Base-by-base conservation (phyloP, 768 basidiomycete genomes). In the Boletus huronensis region DNA sequence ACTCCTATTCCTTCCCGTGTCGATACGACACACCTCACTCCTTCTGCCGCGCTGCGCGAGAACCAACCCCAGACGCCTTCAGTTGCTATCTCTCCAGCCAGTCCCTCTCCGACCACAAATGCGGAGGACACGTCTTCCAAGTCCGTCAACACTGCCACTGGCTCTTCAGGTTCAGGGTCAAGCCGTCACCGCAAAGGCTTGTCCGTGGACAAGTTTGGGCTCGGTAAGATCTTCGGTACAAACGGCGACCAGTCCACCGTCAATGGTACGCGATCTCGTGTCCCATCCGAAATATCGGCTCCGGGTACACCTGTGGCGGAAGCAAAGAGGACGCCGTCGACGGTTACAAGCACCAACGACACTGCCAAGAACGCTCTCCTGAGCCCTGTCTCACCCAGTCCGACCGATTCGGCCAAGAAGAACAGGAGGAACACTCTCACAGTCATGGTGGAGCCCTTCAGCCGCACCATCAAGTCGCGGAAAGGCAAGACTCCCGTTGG, bases 391-490 rank as follows among this genome's bases (percentile, higher is more conserved):
- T 66, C 70, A 29, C 44, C 63, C 35, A 62, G 65, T 55, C 54
- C 66, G 50, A 51, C 58, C 23, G 63, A 64, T 8, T 61, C 64
- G 21, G 73, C 72, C 36, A 91, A 83, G 76, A 84, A 84, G 70
- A 77, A 73, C 57, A 77, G 87, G 64, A 74, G 92, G 62, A 93
- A 90, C 70, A 95, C 93, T 0, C 77, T 97, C 58, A 92, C 87
- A 0, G 82, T 94, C 38, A 90, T 93, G 83, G 88, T 90, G 2
- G 88, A 90, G 65, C 88, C 89, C 7, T 74, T 93, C 58, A 79
- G 77, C 51, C 78, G 83, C 39, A 75, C 53, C 16, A 70, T 75
- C 59, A 75, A 72, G 56, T 64, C 69, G 11, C 67, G 68, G 49
- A 73, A 69, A 57, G 66, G 67, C 54, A 72, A 72, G 38, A 72